Base-by-base conservation (phyloP, 1,139 yeast species). In the Geotrichum candidum region DNA sequence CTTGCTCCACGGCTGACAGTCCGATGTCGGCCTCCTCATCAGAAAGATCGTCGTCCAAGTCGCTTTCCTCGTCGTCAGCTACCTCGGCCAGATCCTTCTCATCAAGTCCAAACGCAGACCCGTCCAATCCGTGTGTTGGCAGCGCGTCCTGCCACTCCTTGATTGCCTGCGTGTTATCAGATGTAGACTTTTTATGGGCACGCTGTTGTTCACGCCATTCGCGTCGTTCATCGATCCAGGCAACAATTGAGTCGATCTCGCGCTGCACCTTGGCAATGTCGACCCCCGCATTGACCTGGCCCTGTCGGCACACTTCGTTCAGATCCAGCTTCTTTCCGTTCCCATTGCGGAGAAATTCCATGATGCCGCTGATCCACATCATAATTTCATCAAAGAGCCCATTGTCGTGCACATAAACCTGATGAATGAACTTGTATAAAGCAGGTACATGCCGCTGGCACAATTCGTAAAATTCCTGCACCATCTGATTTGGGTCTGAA, bases 341-440 rank as follows among this genome's bases (percentile, higher is more conserved):
- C 45, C 88, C 84, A 2, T 76, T 76, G 66, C 86, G 85, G 65
- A 90, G 82, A 67, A 85, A 81, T 58, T 85, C 79, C 53, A 90
- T 76, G 59, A 89, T 80, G 5, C 73, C 72, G 55, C 87, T 78
- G 65, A 89, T 81, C 97, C 97, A 92, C 18, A 75, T 74, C 58
- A 90, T 81, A 59, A 92, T 76, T 13, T 85, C 85, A 62, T 84
- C 82, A 73, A 92, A 92, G 3, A 92, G 75, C 23, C 88, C 88
- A 55, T 85, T 82, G 70, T 92, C 97, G 65, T 88, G 84, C 29
- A 80, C 69, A 72, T 91, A 91, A 31, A 91, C 82, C 61, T 87
- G 85, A 69, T 90, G 92, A 63, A 92, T 78, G 68, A 92, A 92
- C 62, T 78, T 78, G 80, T 88, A 90, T 60, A 89, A 80, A 15